Conservation (phyloP, 2,329 filamentous ascomycete species). For the Penicillium thymicola region DNA sequence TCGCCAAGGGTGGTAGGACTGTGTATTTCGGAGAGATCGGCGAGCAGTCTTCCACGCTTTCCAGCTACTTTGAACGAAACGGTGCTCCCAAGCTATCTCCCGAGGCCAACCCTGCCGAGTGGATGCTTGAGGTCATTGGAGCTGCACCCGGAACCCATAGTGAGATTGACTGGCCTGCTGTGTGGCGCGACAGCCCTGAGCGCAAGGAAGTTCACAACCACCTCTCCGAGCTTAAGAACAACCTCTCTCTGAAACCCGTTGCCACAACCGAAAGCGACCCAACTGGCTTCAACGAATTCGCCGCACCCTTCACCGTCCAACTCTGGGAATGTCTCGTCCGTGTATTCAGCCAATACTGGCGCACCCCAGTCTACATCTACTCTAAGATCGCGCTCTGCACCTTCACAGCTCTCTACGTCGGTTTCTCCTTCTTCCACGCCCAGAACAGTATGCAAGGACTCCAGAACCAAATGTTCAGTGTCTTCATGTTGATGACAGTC, state of each 20-base stretch:
- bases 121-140: slow-evolving; percentile 61
- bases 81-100: slow-evolving; percentile 59
- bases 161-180: slow-evolving; percentile 63
- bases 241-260: slow-evolving; percentile 40
- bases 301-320: slow-evolving; percentile 69
- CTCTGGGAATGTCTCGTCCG: slow-evolving; percentile 65
- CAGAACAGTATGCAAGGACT: slow-evolving; percentile 73
- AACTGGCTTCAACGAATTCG: slow-evolving; percentile 70
- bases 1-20: slow-evolving; percentile 63
- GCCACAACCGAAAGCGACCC: slow-evolving; percentile 43
- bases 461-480: slow-evolving; percentile 86
- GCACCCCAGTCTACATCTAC: slow-evolving; percentile 84
- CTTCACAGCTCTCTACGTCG: slow-evolving; percentile 70
- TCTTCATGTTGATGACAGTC: slow-evolving; percentile 81
- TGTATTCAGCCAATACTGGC: slow-evolving; percentile 90
- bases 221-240: slow-evolving; percentile 52
- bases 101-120: slow-evolving; percentile 71
- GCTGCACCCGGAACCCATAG: slow-evolving; percentile 63
- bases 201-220: slow-evolving; percentile 54
- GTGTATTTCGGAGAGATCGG: slow-evolving; percentile 70
- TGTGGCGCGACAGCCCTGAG: slow-evolving; percentile 60
- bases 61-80: slow-evolving; percentile 63
- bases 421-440: slow-evolving; percentile 76
- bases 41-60: slow-evolving; percentile 54
- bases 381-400: slow-evolving; percentile 70